Base-by-base conservation (phyloP, 495 filamentous ascomycete species). In the Staphylotrichum tortipilum region DNA sequence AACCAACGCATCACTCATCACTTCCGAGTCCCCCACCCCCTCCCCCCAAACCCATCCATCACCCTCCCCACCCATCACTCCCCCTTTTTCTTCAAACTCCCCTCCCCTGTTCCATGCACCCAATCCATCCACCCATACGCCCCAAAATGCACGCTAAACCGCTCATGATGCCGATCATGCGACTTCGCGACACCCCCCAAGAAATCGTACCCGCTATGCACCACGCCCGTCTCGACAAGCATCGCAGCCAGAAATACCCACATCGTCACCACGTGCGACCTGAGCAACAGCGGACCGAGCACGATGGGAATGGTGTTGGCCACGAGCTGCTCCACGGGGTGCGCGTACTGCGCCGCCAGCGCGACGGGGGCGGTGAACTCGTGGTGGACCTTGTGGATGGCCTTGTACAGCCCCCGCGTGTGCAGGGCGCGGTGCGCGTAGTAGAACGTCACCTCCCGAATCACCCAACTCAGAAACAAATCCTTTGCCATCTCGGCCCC, bases 371-470 rank as follows among this genome's bases (percentile, higher is more conserved):
- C 75, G 0, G 74, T 79, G 61, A 80, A 82, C 15, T 63, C 57
- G 60, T 82, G 79, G 52, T 82, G 80, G 24, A 64, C 57, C 44
- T 78, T 79, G 64, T 83, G 80, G 41, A 83, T 70, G 7, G 47
- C 54, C 19, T 54, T 56, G 63, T 79, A 82, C 10, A 82, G 45
- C 5, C 33, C 49, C 0, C 68, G 75, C 4, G 62, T 58, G 61
- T 86, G 74, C 24, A 85, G 64, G 28, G 76, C 49, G 23, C 77
- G 67, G 59, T 86, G 77, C 50, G 64, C 48, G 52, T 76, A 76
- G 60, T 81, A 82, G 64, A 82, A 83, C 4, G 73, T 24, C 9
- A 68, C 33, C 55, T 85, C 76, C 54, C 79, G 66, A 47, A 68
- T 29, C 29, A 80, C 50, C 23, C 74, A 37, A 51, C 71, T 68